phyloP scores from a whole-genome alignment of 2,329 filamentous ascomycete species.

The Drechmeria coniospora region DNA sequence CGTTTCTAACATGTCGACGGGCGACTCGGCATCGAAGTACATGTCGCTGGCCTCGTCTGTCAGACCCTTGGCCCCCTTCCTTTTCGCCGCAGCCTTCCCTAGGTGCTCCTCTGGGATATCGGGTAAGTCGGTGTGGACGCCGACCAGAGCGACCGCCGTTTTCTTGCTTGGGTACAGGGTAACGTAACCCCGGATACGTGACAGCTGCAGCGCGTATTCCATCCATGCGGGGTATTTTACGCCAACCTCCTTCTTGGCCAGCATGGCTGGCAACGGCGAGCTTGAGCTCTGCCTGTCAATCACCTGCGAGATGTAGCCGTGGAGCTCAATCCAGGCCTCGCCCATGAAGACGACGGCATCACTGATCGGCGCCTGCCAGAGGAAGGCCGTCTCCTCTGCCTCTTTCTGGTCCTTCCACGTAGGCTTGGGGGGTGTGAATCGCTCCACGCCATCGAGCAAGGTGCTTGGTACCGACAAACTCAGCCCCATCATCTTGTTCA shows the following conservation, averaged over 20 bases:
- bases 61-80: no score
- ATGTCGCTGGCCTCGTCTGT: constrained; percentile 16
- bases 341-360: constrained; percentile 74
- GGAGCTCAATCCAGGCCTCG: constrained; percentile 73
- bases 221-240: constrained; percentile 61
- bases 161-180: constrained; percentile 60
- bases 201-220: constrained; percentile 63
- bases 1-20: constrained; percentile 30
- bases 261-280: constrained; percentile 21
- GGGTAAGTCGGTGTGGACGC: constrained; percentile 62
- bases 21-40: constrained; percentile 29
- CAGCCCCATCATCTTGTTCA: constrained; percentile 54
- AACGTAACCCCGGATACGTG: constrained; percentile 60
- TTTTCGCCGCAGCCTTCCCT: no score
- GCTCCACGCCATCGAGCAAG: constrained; percentile 42
- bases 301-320: constrained; percentile 58
- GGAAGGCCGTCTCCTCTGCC: constrained; percentile 40
- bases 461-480: constrained; percentile 60
- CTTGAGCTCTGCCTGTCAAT: constrained; percentile 28
- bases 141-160: constrained; percentile 42
- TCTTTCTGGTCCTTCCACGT: constrained; percentile 6
- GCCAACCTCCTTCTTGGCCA: constrained; percentile 44
- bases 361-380: constrained; percentile 75
- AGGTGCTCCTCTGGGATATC: constrained; percentile 58
- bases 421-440: constrained; percentile 32